phyloP scores from a whole-genome alignment of 1,139 yeast species.

The Chernovozyma sophiae-reginae region DNA sequence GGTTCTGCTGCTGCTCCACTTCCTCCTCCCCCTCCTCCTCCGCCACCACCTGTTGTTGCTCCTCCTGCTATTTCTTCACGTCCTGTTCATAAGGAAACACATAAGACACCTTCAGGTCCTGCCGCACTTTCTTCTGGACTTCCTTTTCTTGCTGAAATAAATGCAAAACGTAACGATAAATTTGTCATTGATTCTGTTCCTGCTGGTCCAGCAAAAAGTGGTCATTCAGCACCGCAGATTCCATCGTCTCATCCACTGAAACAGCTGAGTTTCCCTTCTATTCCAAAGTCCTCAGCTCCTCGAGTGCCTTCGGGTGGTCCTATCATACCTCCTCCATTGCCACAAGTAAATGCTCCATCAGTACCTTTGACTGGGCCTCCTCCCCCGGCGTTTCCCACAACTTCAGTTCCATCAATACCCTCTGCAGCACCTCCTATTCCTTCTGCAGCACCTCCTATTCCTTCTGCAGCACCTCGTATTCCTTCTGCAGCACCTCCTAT shows the following conservation, averaged over 20 bases:
- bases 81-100: conserved; percentile 13
- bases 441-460: conserved; percentile 6
- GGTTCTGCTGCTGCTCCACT: conserved; percentile 18
- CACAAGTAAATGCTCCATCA: conserved; percentile 1
- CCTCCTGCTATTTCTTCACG: conserved; percentile 20
- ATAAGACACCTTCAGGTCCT: conserved; percentile 10
- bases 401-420: conserved; percentile 4
- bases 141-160: conserved; percentile 55
- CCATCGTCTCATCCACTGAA: conserved; percentile 5
- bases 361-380: conserved; percentile 13
- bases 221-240: neutral
- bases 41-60: conserved; percentile 13
- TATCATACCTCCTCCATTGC: conserved; percentile 20
- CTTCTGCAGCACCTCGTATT: conserved; percentile 11
- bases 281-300: conserved; percentile 10
- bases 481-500: conserved; percentile 5
- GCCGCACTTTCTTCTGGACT: conserved; percentile 26
- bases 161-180: conserved; percentile 49
- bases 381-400: conserved; percentile 5
- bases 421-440: conserved; percentile 13
- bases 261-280: conserved; percentile 7
- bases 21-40: conserved; percentile 21
- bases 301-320: conserved; percentile 13
- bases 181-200: conserved; percentile 51
- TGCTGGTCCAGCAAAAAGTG: neutral